Conservation (phyloP, 164 flowering plant species). For the Annona squamosa region DNA sequence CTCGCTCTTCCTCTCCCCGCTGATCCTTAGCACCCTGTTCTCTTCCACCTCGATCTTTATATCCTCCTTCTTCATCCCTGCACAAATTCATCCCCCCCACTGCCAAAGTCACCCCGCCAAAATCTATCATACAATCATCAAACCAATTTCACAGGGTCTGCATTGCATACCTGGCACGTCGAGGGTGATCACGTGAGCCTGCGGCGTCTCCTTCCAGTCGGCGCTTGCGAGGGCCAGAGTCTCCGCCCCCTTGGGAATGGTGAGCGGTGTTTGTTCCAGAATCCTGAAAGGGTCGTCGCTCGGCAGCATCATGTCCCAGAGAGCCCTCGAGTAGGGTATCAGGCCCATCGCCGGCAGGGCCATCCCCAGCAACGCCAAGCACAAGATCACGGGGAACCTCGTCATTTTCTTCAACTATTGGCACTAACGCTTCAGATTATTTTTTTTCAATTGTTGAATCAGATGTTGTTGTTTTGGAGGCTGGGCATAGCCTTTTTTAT, state of each 20-base stretch:
- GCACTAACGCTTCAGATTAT: neutral
- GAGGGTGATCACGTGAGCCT: constrained; percentile 27
- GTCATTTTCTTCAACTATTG: neutral
- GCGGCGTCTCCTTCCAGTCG: constrained; percentile 45
- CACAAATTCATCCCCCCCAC: neutral
- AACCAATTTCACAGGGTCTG: neutral
- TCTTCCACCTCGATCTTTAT: constrained; percentile 51
- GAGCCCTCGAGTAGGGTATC: constrained; percentile 22
- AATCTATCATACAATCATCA: no score
- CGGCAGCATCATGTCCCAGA: constrained; percentile 30
- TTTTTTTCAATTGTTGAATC: neutral
- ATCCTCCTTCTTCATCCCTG: constrained; percentile 40
- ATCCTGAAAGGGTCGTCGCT: constrained; percentile 39
- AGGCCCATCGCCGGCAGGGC: constrained; percentile 14
- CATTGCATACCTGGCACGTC: constrained; percentile 27
- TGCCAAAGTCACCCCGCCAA: no score
- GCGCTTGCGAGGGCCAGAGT: constrained; percentile 31
- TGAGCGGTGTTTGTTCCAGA: constrained; percentile 35
- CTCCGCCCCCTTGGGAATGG: constrained; percentile 25
- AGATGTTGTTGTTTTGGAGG: neutral
- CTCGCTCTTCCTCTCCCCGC: constrained; percentile 34
- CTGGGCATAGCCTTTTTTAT: neutral
- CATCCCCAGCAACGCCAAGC: neutral
- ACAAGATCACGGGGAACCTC: neutral
- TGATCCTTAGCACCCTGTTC: constrained; percentile 38